phyloP scores from a whole-genome alignment of 352 stramenopile genomes.

The Phytophthora hybrid region DNA sequence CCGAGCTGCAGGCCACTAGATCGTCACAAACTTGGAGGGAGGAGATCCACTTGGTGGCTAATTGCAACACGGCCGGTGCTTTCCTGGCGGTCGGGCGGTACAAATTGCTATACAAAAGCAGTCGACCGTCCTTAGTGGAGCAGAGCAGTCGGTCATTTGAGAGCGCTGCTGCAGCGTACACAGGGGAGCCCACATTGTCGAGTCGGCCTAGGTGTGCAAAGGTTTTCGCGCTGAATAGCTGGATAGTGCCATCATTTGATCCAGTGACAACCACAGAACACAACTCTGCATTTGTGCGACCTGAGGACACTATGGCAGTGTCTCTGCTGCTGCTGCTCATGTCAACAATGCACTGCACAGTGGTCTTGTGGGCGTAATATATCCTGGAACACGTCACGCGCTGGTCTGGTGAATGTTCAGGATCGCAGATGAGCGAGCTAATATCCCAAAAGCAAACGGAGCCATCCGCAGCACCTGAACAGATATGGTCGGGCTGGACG shows the following conservation, averaged over 20 bases:
- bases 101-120: slow-evolving; percentile 57
- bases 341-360: slow-evolving; percentile 60
- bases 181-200: slow-evolving; percentile 51
- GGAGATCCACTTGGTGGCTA: slow-evolving; percentile 70
- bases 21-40: slow-evolving; percentile 58
- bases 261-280: slow-evolving; percentile 57
- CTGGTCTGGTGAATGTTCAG: slow-evolving; percentile 10
- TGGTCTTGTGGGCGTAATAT: slow-evolving; percentile 58
- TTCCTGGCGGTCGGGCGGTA: slow-evolving; percentile 10
- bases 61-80: slow-evolving; percentile 43
- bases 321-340: slow-evolving; percentile 20
- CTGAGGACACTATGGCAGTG: background rate
- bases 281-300: slow-evolving; percentile 10
- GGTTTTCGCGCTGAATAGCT: slow-evolving; percentile 61
- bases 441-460: slow-evolving; percentile 69
- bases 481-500: slow-evolving; percentile 40
- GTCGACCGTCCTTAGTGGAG: slow-evolving; percentile 70
- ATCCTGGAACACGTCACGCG: slow-evolving; percentile 32
- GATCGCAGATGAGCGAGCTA: slow-evolving; percentile 13
- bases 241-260: slow-evolving; percentile 81
- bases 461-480: slow-evolving; percentile 66
- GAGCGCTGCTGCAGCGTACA: slow-evolving; percentile 60
- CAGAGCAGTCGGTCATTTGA: slow-evolving; percentile 49
- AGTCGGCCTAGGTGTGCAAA: slow-evolving; percentile 56
- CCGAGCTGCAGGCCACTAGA: slow-evolving; percentile 61